These are phyloP conservation scores for Vitis rupestris DNA, from an alignment of 164 flowering plant species.

Conservation along the genomic window DNA sequence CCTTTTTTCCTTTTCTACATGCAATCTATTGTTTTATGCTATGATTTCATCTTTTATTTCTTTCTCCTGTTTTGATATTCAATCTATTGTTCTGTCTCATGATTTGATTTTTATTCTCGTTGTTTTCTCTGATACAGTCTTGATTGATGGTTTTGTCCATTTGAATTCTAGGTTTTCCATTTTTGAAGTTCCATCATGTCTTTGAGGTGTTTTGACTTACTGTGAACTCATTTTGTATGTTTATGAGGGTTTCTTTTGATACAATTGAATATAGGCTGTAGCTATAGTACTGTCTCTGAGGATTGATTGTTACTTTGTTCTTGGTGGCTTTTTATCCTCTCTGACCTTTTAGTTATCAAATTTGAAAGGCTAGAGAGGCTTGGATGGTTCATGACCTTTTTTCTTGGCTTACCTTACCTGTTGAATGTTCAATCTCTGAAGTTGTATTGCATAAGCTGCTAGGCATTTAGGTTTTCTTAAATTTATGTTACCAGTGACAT, in stretches of 20 bases:
- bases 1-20: not conserved
- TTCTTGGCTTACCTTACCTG: not conserved
- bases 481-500: not conserved
- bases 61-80: no score
- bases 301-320: no score
- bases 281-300: no score
- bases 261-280: not conserved
- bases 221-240: not conserved
- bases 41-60: no score
- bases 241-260: not conserved
- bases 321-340: no score
- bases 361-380: not conserved
- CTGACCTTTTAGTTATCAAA: not conserved
- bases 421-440: not conserved
- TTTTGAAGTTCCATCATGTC: not conserved
- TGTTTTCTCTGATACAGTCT: no score
- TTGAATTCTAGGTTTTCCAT: constrained; percentile 5
- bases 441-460: not conserved
- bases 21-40: no score
- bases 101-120: no score
- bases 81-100: no score
- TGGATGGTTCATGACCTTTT: not conserved
- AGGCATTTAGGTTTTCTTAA: not conserved
- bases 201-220: not conserved
- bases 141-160: not conserved